Base-by-base conservation (phyloP, 208 protist species). In the Wallacemonas sp. region DNA sequence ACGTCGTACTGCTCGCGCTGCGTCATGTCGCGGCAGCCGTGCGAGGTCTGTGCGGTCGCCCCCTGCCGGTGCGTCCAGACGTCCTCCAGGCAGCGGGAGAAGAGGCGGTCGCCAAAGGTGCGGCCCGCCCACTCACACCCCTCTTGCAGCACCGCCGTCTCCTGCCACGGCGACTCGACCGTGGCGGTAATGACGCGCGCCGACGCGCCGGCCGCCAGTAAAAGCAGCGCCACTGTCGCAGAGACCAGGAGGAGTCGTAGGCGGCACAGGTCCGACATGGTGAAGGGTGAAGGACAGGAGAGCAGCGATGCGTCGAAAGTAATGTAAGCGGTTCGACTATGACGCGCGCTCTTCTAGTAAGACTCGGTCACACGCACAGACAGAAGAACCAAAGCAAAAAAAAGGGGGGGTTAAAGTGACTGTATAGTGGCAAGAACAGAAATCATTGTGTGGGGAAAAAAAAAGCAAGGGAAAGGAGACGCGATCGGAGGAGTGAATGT, bases 91-190 rank as follows among this genome's bases (percentile, higher is more conserved):
- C 86, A 91, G 29, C 31, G 11, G 57, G 74, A 88, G 65, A 91
- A 88, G 33, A 50, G 61, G 11, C 18, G 25, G 16, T 20, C 25
- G 63, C 70, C 74, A 23, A 73, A 59, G n/a, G n/a, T 61, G 23
- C 70, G 70, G 2, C 39, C 70, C 0, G 63, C 74, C 76, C 75
- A 79, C 50, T 92, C 86, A 66, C 86, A 92, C 10, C 77, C 82
- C 52, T 92, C 86, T 39, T 88, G 82, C 26, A 87, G 48, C 3
- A 89, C 55, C 2, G 81, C 55, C 1, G 82, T 92, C 31, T 92
- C 86, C 4, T 65, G 86, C 86, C 86, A 92, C 22, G 79, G 76
- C 0, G 86, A 80, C 55, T 79, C 72, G 33, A 92, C 44, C 28
- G 57, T 75, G 18, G 77, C 77, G 22, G 75, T 64, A 33, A 89